These are phyloP conservation scores for Uronychia binucleata DNA, from an alignment of 73 alveolate species.

Conservation along the genomic window DNA sequence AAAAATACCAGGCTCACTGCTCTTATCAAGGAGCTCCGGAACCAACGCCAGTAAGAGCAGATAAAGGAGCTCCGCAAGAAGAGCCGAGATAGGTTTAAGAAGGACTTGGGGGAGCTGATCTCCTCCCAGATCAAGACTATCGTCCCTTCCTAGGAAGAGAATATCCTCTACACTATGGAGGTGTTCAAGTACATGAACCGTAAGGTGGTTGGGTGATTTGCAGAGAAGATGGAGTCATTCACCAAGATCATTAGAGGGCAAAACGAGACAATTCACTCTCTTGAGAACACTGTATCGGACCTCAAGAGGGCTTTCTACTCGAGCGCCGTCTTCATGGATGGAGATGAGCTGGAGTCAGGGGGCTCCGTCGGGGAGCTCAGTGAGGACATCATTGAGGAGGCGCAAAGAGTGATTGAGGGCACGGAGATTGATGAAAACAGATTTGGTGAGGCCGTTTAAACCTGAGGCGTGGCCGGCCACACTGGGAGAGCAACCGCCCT, in stretches of 20 bases:
- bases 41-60: slow-evolving; percentile 1
- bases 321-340: not conserved
- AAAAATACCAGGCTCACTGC: slow-evolving; percentile 36
- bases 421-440: no score
- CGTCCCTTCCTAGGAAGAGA: not conserved
- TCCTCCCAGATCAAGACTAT: not conserved
- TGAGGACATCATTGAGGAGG: no score
- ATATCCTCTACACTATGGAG: slow-evolving; percentile 6
- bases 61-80: not conserved
- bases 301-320: not conserved
- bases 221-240: not conserved
- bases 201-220: not conserved
- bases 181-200: slow-evolving; percentile 13
- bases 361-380: not conserved
- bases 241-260: not conserved
- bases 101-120: not conserved
- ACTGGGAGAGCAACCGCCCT: no score
- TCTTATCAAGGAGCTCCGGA: slow-evolving; percentile 21
- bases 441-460: no score
- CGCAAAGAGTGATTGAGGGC: no score
- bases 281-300: not conserved
- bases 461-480: no score
- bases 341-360: not conserved
- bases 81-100: slow-evolving; percentile 4
- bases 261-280: not conserved